Conservation (phyloP, 805 yeast genomes). For the Candida easanensis region DNA sequence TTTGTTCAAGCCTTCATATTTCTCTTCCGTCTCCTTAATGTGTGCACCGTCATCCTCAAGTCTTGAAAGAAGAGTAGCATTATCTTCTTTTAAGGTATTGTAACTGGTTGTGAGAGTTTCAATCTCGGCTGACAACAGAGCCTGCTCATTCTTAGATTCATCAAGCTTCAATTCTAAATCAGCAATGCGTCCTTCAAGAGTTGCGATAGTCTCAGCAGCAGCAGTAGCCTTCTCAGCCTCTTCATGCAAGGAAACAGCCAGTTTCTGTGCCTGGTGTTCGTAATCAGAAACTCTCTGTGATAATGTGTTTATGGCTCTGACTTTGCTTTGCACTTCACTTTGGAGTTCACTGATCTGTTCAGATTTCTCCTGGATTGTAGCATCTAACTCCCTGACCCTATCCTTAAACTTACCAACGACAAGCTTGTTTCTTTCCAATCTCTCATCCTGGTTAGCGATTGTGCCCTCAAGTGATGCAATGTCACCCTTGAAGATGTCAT, state of each 20-base stretch:
- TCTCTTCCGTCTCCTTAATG: constrained; percentile 4
- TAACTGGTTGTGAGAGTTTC: not conserved
- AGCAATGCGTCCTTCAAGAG: not conserved
- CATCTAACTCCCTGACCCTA: constrained; percentile 16
- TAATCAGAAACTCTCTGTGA: constrained; percentile 16
- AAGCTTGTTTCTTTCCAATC: constrained; percentile 13
- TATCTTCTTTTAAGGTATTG: not conserved
- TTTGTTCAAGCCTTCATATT: not conserved
- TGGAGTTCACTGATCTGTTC: constrained; percentile 10
- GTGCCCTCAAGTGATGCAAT: constrained; percentile 14
- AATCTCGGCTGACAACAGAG: not conserved
- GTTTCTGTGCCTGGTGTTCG: constrained; percentile 18
- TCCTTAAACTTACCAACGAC: constrained; percentile 23
- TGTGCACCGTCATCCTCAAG: constrained; percentile 4
- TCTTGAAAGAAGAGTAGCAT: constrained; percentile 1
- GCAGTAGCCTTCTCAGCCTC: constrained; percentile 10
- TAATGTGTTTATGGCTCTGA: constrained; percentile 16
- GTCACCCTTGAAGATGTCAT: constrained; percentile 19
- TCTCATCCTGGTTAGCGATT: constrained; percentile 16
- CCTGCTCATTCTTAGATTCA: not conserved
- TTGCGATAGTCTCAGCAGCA: not conserved
- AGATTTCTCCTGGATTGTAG: constrained; percentile 10
- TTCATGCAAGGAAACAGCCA: constrained; percentile 7
- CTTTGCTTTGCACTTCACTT: constrained; percentile 15
- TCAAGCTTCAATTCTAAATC: constrained; percentile 1